Evolutionary conservation across 2,329 filamentous ascomycete species (phyloP).

Genomic region (Botrytis byssoidea): DNA sequence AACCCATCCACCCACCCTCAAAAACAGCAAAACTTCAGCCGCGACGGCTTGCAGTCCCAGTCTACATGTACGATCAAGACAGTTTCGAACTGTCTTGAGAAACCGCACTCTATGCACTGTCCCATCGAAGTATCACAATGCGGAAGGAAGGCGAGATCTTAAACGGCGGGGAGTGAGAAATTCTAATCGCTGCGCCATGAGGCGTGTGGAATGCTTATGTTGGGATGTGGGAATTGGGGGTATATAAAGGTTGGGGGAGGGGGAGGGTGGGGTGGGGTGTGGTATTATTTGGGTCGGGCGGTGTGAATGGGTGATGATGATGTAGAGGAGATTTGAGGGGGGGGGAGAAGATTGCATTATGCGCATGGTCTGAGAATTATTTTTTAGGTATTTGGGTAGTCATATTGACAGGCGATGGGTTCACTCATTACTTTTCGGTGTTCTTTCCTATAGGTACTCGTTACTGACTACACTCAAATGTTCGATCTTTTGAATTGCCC

Average conservation of each 20-base stretch:
- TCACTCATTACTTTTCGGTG: no score
- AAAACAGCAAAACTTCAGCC: neutral
- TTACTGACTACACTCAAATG: neutral
- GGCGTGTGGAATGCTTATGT: neutral
- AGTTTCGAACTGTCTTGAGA: neutral
- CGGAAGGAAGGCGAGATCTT: neutral
- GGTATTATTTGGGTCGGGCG: neutral
- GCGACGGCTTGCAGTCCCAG: neutral
- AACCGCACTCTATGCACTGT: neutral
- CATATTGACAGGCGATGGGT: neutral
- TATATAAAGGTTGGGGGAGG: neutral
- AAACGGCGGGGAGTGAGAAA: neutral
- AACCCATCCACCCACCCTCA: neutral
- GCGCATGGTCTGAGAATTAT: neutral
- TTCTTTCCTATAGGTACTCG: neutral
- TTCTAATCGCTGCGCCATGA: neutral
- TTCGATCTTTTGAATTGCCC: neutral
- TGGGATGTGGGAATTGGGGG: neutral
- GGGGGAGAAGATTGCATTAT: neutral
- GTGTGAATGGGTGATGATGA: neutral
- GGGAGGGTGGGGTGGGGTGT: neutral
- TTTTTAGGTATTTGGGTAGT: neutral
- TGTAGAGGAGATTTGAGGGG: neutral
- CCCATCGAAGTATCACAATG: neutral
- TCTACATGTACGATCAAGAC: neutral